phyloP scores from a whole-genome alignment of 2,329 filamentous ascomycete genomes.

The Sclerotinia sclerotiorum region DNA sequence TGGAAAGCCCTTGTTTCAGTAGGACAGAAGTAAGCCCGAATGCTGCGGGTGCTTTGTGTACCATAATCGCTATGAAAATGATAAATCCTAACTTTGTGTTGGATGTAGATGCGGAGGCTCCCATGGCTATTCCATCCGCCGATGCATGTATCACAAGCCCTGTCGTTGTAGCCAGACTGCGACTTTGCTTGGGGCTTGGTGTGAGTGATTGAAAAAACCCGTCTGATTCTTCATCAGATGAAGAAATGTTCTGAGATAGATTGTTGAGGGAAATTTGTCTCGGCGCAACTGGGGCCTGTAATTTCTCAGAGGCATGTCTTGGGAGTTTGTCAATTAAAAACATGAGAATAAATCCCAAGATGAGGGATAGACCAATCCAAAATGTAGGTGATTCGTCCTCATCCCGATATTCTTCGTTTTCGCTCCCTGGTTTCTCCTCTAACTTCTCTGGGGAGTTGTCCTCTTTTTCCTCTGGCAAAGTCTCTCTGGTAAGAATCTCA shows the following conservation, averaged over 20 bases:
- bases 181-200: conserved; percentile 57
- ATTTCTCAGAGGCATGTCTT: conserved; percentile 64
- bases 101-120: conserved; percentile 76
- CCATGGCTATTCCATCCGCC: conserved; percentile 93
- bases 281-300: conserved; percentile 65
- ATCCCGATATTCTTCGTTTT: conserved; percentile 37
- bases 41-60: conserved; percentile 93
- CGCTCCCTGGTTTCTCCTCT: conserved; percentile 18
- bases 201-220: conserved; percentile 59
- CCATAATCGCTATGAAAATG: conserved; percentile 94
- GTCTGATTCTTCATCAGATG: conserved; percentile 54
- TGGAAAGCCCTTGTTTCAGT: conserved; percentile 86
- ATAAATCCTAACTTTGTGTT: conserved; percentile 80
- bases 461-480: conserved; percentile 9
- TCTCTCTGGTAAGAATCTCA: conserved; percentile 6
- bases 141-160: conserved; percentile 95
- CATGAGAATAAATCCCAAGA: conserved; percentile 92
- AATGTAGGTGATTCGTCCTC: conserved; percentile 58
- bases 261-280: conserved; percentile 89
- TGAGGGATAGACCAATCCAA: conserved; percentile 83
- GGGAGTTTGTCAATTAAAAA: conserved; percentile 89
- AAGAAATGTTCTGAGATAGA: conserved; percentile 53
- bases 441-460: conserved; percentile 18
- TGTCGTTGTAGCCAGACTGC: conserved; percentile 78
- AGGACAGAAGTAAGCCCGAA: conserved; percentile 91